Evolutionary conservation across 306 rosid genomes (phyloP), one percentile per base, ranked within the genome.

Genomic region (Styphnolobium japonicum): DNA sequence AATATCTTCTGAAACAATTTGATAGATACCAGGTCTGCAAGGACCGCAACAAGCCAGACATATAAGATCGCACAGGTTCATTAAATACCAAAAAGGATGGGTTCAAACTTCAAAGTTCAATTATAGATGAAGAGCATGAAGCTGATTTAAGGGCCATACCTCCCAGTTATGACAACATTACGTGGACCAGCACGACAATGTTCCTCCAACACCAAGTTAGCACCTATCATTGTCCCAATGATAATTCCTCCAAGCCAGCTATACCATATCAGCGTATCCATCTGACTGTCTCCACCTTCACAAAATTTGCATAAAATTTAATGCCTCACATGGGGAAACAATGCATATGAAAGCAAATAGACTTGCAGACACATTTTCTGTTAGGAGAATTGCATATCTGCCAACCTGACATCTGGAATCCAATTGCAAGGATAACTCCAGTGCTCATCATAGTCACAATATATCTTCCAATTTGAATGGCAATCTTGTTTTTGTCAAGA

Each of bases 361-460:
- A 71, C 63, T 74, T 33, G 6, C 45, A 71, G 14, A 40, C 29
- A 66, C 60, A 67, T 1, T 2, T 19, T 61, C 34, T 52, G 16
- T 14, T 66, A 12, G 52, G 36, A 45, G 66, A 74, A 56, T 67
- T 70, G 77, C 67, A 81, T 21, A 45, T 61, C 21, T 39, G 40
- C 90, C 80, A 83, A 95, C 98, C 98, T 84, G 98, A 92, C 88
- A 92, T 82, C 82, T 87, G 94, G 89, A 91, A 91, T 49, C 98
- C 98, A 79, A 91, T 84, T 68, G 86, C 89, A 69, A 95, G 93
- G 73, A 92, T 79, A 40, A 88, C 97, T 73, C 98, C 98, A 2
- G 96, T 95, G 90, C 98, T 92, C 98, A 90, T 91, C 98, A 95
- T 91, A 21, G 98, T 95, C 82, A 93, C 95, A 49, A 95, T 93